Percentiles rank a stretch among this genome's conserved stretches.
phyloP scores from a whole-genome alignment of 768 basidiomycete species.

The Artomyces pyxidatus region DNA sequence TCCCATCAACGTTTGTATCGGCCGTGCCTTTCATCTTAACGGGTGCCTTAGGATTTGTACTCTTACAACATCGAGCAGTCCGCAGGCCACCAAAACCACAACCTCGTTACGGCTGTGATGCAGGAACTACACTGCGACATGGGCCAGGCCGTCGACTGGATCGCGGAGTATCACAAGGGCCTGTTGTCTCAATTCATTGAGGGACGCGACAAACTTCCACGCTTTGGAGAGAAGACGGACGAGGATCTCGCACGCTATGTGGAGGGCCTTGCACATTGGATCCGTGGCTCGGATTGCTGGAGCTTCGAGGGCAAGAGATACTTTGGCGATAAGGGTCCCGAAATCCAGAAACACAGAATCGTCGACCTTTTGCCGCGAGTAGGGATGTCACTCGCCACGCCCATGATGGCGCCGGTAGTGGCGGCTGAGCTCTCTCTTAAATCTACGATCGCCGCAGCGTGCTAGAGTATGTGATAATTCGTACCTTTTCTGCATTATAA shows the following conservation, averaged over 20 bases:
- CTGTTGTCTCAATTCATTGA: constrained; percentile 26
- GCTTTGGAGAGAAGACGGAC: constrained; percentile 28
- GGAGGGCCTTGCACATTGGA: constrained; percentile 34
- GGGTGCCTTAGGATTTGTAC: constrained; percentile 24
- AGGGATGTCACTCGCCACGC: background rate
- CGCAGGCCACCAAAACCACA: constrained; percentile 19
- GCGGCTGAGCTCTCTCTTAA: too few relatives aligned
- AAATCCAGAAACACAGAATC: constrained; percentile 14
- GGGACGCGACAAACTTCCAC: constrained; percentile 24
- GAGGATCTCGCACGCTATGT: constrained; percentile 25
- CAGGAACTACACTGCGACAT: constrained; percentile 16
- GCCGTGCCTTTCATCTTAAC: background rate
- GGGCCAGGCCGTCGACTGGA: constrained; percentile 21
- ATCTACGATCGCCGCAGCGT: too few relatives aligned
- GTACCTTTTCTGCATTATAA: too few relatives aligned
- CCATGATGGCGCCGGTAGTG: constrained; percentile 12
- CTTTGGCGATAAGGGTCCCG: constrained; percentile 22
- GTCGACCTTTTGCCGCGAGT: constrained; percentile 1
- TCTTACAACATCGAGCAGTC: constrained; percentile 28
- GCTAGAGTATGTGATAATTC: too few relatives aligned
- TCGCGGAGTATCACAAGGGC: constrained; percentile 5
- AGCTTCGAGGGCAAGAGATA: constrained; percentile 29
- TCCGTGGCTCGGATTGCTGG: constrained; percentile 26
- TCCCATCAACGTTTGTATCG: background rate
- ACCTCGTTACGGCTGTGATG: constrained; percentile 24